Evolutionary conservation across 805 yeast genomes (phyloP).

Genomic region (Starmera amethionina): DNA sequence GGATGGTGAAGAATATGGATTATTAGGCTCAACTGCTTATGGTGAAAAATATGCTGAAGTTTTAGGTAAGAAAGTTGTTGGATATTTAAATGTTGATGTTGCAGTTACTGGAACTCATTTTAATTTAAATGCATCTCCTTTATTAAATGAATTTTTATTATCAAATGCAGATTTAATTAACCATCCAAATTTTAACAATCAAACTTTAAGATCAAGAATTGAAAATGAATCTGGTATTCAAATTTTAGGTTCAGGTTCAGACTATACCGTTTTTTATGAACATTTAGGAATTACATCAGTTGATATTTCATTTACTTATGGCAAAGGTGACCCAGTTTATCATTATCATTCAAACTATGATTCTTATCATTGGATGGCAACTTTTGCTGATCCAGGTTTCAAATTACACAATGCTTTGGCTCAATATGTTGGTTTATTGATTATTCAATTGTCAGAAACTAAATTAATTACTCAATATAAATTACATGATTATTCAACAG

Average conservation of each 20-base stretch:
- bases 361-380: conserved; percentile 61
- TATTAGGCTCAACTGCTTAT: conserved; percentile 68
- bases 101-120: conserved; percentile 50
- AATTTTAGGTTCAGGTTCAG: conserved; percentile 62
- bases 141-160: conserved; percentile 37
- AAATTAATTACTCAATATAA: conserved; percentile 33
- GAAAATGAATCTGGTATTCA: conserved; percentile 23
- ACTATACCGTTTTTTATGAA: conserved; percentile 51
- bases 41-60: conserved; percentile 50
- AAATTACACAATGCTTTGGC: conserved; percentile 46
- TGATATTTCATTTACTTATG: conserved; percentile 45
- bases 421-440: conserved; percentile 40
- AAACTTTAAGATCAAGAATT: conserved; percentile 19
- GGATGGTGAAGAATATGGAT: conserved; percentile 77
- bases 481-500: conserved; percentile 27
- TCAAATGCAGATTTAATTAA: conserved; percentile 33
- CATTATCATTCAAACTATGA: conserved; percentile 74
- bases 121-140: conserved; percentile 44
- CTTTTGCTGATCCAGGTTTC: conserved; percentile 54
- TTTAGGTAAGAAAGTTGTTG: conserved; percentile 44
- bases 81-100: conserved; percentile 62
- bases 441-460: conserved; percentile 38
- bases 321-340: conserved; percentile 45
- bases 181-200: conserved; percentile 28
- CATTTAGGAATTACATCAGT: conserved; percentile 51